A percentile compares a stretch with the other conserved stretches of the same genome.
Evolutionary conservation across 768 basidiomycete genomes (phyloP).

Genomic region (Termitomyces sp.): DNA sequence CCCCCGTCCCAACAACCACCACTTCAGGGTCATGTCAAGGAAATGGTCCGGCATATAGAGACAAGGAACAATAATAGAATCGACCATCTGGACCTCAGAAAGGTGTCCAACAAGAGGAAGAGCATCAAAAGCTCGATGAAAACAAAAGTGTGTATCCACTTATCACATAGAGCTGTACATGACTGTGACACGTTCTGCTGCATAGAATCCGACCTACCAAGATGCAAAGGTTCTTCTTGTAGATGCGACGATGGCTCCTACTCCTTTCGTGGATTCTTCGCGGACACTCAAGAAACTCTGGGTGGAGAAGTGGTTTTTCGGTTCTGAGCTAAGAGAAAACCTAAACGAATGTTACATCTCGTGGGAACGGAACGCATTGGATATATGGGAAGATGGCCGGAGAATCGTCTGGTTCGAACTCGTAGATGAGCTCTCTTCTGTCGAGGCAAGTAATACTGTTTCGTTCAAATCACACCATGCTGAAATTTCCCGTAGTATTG

Average conservation of each 20-base stretch:
- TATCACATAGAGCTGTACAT: neutral
- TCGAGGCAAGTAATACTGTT: neutral
- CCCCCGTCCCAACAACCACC: neutral
- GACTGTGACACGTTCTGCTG: neutral
- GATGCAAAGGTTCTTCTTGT: neutral
- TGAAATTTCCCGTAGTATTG: neutral
- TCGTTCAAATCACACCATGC: neutral
- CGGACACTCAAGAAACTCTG: neutral
- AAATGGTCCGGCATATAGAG: slow-evolving; percentile 2
- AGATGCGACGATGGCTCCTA: neutral
- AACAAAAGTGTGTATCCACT: slow-evolving; percentile 6
- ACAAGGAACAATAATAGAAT: neutral
- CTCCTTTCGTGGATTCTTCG: neutral
- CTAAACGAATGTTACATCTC: neutral
- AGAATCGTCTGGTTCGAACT: neutral
- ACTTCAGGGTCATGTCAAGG: slow-evolving; percentile 2
- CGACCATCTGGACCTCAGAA: slow-evolving; percentile 6
- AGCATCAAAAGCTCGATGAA: slow-evolving; percentile 13
- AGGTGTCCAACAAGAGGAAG: neutral
- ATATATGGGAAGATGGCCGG: neutral
- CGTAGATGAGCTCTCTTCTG: neutral
- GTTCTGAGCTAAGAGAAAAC: neutral
- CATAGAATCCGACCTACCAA: neutral
- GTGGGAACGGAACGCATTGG: neutral
- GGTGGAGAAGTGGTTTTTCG: neutral